Evolutionary conservation across 805 yeast genomes (phyloP), one percentile per base, ranked within the genome.

Genomic region (Pichia manshurica): DNA sequence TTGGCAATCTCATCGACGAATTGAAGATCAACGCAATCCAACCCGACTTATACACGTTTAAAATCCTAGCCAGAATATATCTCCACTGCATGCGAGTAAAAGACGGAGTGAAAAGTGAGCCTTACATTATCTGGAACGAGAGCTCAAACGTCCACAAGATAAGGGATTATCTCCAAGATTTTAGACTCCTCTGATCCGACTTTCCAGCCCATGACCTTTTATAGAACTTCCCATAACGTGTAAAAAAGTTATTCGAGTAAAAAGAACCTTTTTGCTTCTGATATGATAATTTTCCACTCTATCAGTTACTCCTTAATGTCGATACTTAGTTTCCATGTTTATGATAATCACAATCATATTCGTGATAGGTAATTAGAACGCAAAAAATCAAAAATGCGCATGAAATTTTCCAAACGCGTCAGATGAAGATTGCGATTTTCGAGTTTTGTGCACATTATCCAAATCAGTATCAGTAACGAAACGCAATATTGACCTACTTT

Each of bases 91-190:
- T 64, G 66, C 39, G 53, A 4, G 59, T 60, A 3, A 42, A 52
- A n/a, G 56, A 57, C 33, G 52, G 44, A 8, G 36, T 45, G 3
- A 38, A 32, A 6, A 53, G 61, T 6, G 59, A 58, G 23, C 64
- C 62, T 10, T 62, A 56, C 39, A 41, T 64, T 6, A 38, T 63
- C 10, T 63, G 67, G 68, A 56, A 60, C 9, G 54, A 61, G 19
- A 52, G 61, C n/a, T 25, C 56, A 4, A 55, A 57, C 33, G 50
- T 64, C 10, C 51, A 63, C 46, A 56, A 55, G 28, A 44, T 63
- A 23, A 58, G 54, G 44, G 52, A 57, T 35, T 61, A 55, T 36
- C 42, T 50, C 20, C 50, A 48, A 19, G 47, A 47, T 13, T 44
- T 52, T 23, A 47, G 49, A 22, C 40, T 60, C 15, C 33, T 52